Base-by-base conservation (phyloP, 1,139 yeast species). In the Yamadazyma siamensis region DNA sequence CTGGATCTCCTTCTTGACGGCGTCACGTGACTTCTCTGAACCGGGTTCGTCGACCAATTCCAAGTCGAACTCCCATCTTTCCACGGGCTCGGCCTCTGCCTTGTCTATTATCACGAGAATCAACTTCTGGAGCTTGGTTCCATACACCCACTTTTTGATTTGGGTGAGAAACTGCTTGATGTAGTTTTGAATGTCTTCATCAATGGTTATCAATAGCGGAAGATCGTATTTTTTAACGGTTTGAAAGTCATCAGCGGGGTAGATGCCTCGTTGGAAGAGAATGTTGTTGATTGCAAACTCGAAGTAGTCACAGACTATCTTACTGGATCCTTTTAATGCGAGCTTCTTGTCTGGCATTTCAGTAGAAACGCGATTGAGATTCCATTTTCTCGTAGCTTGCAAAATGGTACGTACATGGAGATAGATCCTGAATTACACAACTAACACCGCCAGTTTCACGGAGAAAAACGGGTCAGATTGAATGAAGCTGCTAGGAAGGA, bases 221-320 rank as follows among this genome's bases (percentile, higher is more conserved):
- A 89, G 56, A 25, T 87, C 96, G 55, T 87, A 89, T 53, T 87
- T 87, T 44, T 77, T 73, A 3, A 86, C 89, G 1, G 82, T 71
- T 38, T 75, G 75, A 56, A 89, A 89, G 52, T 87, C 96, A 45
- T 86, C 95, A 2, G 86, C 71, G 0, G 96, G 96, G 49, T 89
- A 89, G 23, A 89, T 81, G 0, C 95, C 95, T 33, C 97, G 63
- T 53, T 89, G 97, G 55, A 83, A 89, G 5, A 89, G 69, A 20
- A 89, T 85, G 37, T 81, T 77, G 53, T 85, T 82, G 39, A 86
- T 77, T 35, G 89, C 77, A 51, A 77, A 86, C 48, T 84, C 83
- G 50, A 88, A 88, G 59, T 85, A 88, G 57, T 88, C 95, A 2
- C 91, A 76, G 1, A 87, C 87, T 1, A 75, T 68, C 41, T 80